A percentile compares a stretch with the other conserved stretches of the same genome.
Evolutionary conservation across 1,284 basidiomycete genomes (phyloP).

Genomic region (Apiotrichum gracile): DNA sequence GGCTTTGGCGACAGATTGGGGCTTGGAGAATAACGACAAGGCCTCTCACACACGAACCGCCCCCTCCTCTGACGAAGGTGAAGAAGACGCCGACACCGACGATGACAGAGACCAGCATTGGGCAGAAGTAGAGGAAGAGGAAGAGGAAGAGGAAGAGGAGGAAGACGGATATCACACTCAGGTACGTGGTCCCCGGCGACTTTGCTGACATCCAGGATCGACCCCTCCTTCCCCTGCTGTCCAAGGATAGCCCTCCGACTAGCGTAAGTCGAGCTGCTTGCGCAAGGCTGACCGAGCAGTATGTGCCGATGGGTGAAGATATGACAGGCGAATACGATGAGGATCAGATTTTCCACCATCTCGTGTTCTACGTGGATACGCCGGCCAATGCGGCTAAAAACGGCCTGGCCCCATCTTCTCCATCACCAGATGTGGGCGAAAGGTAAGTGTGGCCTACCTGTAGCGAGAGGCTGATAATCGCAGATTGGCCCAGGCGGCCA

Average conservation of each 20-base stretch:
- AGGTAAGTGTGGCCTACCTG: constrained; percentile 49
- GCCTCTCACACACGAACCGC: not conserved
- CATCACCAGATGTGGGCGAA: constrained; percentile 50
- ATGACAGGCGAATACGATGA: constrained; percentile 70
- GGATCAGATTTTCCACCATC: constrained; percentile 61
- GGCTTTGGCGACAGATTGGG: constrained; percentile 25
- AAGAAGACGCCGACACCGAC: constrained; percentile 15
- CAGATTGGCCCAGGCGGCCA: constrained; percentile 58
- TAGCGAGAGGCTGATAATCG: not conserved
- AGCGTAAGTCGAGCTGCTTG: constrained; percentile 18
- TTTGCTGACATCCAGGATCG: not conserved
- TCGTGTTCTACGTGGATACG: constrained; percentile 83
- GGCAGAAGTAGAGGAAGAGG: too few relatives aligned
- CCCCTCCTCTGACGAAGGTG: not conserved
- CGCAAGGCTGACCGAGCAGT: not conserved
- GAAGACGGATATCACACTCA: constrained; percentile 1
- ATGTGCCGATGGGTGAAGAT: constrained; percentile 59
- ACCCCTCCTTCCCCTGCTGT: constrained; percentile 2
- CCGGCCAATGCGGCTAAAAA: constrained; percentile 63
- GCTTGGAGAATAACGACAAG: constrained; percentile 5
- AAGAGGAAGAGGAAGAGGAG: constrained; percentile 37
- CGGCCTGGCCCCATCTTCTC: constrained; percentile 53
- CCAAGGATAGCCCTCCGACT: not conserved
- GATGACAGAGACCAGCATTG: constrained; percentile 10
- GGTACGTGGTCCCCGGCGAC: not conserved